A percentile compares a stretch with the other conserved stretches of the same genome.
Evolutionary conservation across 306 rosid species (phyloP).

Genomic region (Cicer arietinum): DNA sequence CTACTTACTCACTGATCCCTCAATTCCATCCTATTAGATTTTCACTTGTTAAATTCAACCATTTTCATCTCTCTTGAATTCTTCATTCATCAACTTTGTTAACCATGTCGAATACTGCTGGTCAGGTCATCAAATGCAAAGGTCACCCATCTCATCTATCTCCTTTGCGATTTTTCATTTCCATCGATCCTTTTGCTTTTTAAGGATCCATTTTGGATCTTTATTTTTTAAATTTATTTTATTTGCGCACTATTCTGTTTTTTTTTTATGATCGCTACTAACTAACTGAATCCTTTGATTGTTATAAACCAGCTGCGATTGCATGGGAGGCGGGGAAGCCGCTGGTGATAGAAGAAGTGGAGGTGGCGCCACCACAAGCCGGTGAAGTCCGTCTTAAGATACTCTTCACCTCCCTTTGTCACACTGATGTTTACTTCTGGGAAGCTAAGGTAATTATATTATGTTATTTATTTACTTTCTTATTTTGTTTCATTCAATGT

Average conservation of each 20-base stretch:
- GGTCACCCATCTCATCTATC: not conserved
- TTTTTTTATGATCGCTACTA: too few relatives aligned
- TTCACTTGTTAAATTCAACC: too few relatives aligned
- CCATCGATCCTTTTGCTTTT: not conserved
- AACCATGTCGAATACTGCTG: not conserved
- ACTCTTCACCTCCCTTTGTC: conserved; percentile 65
- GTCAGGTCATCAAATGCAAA: conserved; percentile 20
- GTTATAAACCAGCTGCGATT: conserved; percentile 48
- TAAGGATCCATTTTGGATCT: not conserved
- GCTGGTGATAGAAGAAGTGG: conserved; percentile 54
- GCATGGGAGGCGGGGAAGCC: conserved; percentile 66
- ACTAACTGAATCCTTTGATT: not conserved
- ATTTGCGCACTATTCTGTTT: not conserved
- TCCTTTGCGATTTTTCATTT: not conserved
- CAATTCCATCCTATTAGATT: too few relatives aligned
- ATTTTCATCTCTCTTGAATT: too few relatives aligned
- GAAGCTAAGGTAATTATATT: conserved; percentile 52
- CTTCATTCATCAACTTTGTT: not conserved
- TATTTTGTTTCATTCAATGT: not conserved
- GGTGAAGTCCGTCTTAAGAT: conserved; percentile 64
- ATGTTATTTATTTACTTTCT: not conserved
- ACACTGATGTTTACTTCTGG: conserved; percentile 63
- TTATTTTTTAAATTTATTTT: too few relatives aligned
- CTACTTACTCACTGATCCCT: too few relatives aligned
- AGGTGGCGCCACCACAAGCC: conserved; percentile 61